These are phyloP conservation scores for Boletus tomentosulus DNA, from an alignment of 768 basidiomycete species.

Conservation along the genomic window DNA sequence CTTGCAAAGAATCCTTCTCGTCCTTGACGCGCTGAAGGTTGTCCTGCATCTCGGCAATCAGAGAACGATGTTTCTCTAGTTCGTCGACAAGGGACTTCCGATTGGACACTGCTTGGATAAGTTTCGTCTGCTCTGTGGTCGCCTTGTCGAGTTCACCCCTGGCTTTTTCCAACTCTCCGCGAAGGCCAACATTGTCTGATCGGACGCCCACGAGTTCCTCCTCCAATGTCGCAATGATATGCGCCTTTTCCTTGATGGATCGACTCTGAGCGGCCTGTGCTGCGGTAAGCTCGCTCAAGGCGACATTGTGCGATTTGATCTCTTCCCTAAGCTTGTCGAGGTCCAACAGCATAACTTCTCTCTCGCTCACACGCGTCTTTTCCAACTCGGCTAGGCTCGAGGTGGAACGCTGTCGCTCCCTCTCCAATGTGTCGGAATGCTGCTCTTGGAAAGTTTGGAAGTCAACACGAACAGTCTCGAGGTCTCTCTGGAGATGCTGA, in stretches of 20 bases:
- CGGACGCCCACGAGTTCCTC: slow-evolving; percentile 42
- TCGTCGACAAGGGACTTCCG: slow-evolving; percentile 71
- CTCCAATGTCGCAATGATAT: slow-evolving; percentile 45
- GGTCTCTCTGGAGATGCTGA: slow-evolving; percentile 42
- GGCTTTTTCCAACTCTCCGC: slow-evolving; percentile 41
- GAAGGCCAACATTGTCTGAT: slow-evolving; percentile 42
- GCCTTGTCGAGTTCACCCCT: slow-evolving; percentile 58
- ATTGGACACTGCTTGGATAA: slow-evolving; percentile 69
- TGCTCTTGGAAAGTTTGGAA: slow-evolving; percentile 26
- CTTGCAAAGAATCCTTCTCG: slow-evolving; percentile 73
- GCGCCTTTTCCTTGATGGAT: slow-evolving; percentile 48
- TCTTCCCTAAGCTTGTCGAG: slow-evolving; percentile 47
- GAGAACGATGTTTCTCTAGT: slow-evolving; percentile 71
- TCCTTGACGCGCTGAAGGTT: slow-evolving; percentile 75
- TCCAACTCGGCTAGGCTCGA: slow-evolving; percentile 18
- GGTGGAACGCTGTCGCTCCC: slow-evolving; percentile 26
- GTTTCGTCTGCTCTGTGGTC: slow-evolving; percentile 54
- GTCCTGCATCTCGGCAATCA: slow-evolving; percentile 73
- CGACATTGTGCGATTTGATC: slow-evolving; percentile 47
- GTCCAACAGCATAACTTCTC: slow-evolving; percentile 38
- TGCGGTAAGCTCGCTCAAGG: slow-evolving; percentile 38
- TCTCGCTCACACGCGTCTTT: slow-evolving; percentile 19
- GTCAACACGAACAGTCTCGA: slow-evolving; percentile 53
- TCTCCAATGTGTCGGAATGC: slow-evolving; percentile 19
- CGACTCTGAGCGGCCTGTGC: slow-evolving; percentile 43